Percentiles rank a stretch among this genome's conserved stretches.
These are phyloP conservation scores for Noccaea bulbosa DNA, from an alignment of 345 rosid genomes.

Conservation along the genomic window DNA sequence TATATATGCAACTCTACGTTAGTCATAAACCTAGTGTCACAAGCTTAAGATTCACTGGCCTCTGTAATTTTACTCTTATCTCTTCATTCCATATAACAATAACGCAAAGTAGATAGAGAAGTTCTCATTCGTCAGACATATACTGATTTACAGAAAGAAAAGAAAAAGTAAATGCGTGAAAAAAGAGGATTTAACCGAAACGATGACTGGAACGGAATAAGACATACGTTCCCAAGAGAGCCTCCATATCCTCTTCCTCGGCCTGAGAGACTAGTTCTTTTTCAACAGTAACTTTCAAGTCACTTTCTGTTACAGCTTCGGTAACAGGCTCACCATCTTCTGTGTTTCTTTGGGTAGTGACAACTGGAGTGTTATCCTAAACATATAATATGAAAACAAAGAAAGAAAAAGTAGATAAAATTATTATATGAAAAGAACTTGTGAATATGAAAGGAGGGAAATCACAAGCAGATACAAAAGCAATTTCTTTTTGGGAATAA, in stretches of 20 bases:
- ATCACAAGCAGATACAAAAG: constrained; percentile 23
- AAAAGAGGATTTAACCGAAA: constrained; percentile 6
- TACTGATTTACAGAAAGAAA: constrained; percentile 3
- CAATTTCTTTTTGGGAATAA: not conserved
- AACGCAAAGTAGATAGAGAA: not conserved
- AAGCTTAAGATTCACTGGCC: constrained; percentile 17
- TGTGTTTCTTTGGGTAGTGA: constrained; percentile 59
- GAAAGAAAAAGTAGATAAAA: constrained; percentile 7
- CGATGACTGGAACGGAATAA: constrained; percentile 17
- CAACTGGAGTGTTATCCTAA: constrained; percentile 86
- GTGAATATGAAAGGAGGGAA: constrained; percentile 2
- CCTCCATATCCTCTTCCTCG: constrained; percentile 99
- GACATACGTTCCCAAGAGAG: constrained; percentile 91
- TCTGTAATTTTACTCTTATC: constrained; percentile 8
- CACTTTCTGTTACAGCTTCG: constrained; percentile 65
- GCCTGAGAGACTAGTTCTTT: constrained; percentile 95
- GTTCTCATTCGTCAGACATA: constrained; percentile 13
- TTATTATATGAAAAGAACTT: constrained; percentile 9
- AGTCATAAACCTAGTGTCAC: constrained; percentile 22
- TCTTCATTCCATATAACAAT: constrained; percentile 12
- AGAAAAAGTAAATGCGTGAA: not conserved
- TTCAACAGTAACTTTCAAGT: constrained; percentile 90
- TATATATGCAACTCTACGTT: constrained; percentile 1
- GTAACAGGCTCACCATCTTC: constrained; percentile 77
- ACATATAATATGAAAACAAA: constrained; percentile 35